Percentiles rank a stretch among this genome's conserved stretches.
phyloP scores from a whole-genome alignment of 805 yeast species.

The Wickerhamomyces sydowiorum region DNA sequence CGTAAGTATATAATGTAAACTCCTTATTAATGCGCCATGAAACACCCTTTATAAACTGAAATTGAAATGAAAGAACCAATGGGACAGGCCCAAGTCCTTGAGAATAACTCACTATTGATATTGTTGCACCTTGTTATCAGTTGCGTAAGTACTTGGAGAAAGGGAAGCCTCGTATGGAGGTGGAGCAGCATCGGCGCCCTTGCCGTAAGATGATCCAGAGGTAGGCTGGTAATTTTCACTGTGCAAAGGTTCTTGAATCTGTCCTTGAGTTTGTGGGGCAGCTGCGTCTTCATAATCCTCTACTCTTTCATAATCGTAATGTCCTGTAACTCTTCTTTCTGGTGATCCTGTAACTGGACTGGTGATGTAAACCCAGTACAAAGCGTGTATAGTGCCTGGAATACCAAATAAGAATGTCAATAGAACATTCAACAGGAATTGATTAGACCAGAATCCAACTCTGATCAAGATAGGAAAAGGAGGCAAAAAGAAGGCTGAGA shows the following conservation, averaged over 20 bases:
- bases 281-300: constrained; percentile 7
- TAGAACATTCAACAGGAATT: constrained; percentile 52
- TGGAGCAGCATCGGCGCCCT: constrained; percentile 5
- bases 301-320: constrained; percentile 17
- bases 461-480: constrained; percentile 69
- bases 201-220: not conserved
- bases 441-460: constrained; percentile 52
- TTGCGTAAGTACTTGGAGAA: constrained; percentile 1
- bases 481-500: constrained; percentile 61
- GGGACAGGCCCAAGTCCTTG: no score
- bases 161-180: constrained; percentile 16
- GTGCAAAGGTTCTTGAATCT: not conserved
- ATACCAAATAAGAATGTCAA: constrained; percentile 69
- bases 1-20: no score
- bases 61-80: no score
- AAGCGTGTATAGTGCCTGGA: constrained; percentile 69
- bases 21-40: no score
- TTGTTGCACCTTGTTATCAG: constrained; percentile 21
- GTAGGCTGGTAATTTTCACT: not conserved
- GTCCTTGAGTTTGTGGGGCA: not conserved
- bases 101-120: not conserved
- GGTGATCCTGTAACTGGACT: constrained; percentile 14
- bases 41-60: no score
- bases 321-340: constrained; percentile 10
- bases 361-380: constrained; percentile 39